A percentile compares a stretch with the other conserved stretches of the same genome.
Evolutionary conservation across 2,329 filamentous ascomycete genomes (phyloP).

Genomic region (Cadophora gregata): DNA sequence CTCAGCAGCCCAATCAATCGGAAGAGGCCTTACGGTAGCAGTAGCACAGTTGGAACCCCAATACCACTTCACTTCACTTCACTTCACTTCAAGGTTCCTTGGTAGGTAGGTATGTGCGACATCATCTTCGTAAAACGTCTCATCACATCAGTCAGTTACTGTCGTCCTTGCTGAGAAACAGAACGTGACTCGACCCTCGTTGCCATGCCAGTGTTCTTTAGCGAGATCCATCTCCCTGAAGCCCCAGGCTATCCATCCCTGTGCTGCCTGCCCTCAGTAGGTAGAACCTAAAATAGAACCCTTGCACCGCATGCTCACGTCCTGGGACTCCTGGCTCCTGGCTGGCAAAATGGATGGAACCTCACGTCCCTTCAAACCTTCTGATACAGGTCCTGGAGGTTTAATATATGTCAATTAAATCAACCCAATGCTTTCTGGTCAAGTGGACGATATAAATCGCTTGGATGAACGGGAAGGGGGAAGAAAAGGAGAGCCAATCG

Average conservation of each 20-base stretch:
- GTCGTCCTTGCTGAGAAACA: background rate
- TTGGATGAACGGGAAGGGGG: background rate
- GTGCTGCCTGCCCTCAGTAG: no score
- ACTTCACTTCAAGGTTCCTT: no score
- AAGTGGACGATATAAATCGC: background rate
- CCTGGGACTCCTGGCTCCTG: background rate
- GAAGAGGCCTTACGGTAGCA: background rate
- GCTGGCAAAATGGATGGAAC: background rate
- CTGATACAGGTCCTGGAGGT: background rate
- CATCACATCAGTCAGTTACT: background rate
- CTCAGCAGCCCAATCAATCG: background rate
- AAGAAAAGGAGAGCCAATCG: background rate
- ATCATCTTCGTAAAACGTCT: background rate
- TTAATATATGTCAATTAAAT: conserved; percentile 7
- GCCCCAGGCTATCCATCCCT: background rate
- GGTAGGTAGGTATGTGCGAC: background rate
- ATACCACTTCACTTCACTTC: no score
- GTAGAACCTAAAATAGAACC: conserved; percentile 7
- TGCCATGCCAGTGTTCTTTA: background rate
- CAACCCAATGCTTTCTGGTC: background rate
- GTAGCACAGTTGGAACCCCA: no score
- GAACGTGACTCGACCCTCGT: background rate
- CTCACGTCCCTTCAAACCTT: conserved; percentile 6
- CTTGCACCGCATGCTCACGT: background rate
- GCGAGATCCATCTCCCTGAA: background rate